Evolutionary conservation across 2,329 filamentous ascomycete genomes (phyloP), one percentile per base, ranked within the genome.

Genomic region (Fusarium luffae): DNA sequence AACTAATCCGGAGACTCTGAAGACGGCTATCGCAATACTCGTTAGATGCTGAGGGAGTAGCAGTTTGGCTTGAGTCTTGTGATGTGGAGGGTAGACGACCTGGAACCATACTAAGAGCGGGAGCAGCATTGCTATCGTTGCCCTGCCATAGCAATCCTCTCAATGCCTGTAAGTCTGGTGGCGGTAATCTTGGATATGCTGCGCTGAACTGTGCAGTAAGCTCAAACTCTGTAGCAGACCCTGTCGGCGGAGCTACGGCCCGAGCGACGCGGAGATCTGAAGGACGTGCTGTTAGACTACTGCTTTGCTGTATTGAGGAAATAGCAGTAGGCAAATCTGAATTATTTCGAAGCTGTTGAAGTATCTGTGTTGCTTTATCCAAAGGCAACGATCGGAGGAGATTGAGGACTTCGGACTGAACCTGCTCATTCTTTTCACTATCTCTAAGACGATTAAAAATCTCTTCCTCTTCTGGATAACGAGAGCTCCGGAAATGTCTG

Each of bases 251-350:
- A 4, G 49, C 49, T 2, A 52, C 27, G 3, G 34, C 49, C 14
- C 49, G 49, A 3, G 49, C 25, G 4, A 4, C 7, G 1, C 23
- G 25, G 8, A 21, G 34, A 3, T 27, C 23, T 9, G 43, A 46
- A 6, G 43, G 43, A 1, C 10, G 23, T 5, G 3, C 3, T 18
- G 6, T 4, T 4, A 27, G 10, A 12, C 11, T 27, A n/a, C 2
- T 27, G 11, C 16, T 13, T 7, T 3, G 7, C 9, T 46, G 43
- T 5, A 46, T 1, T 4, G 11, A 13, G 1, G 43, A 46, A 5
- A 46, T 46, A 25, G 4, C 49, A 41, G n/a, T 30, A 3, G 9
- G 34, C 3, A 18, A 5, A 18, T 42, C 25, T 3, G n/a, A 3
- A 9, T 13, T 14, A 4, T n/a, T 7, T 9, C 43, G 18, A 27